Base-by-base conservation (phyloP, 192 early-diverging fungal species). In the Linnemannia schmuckeri region DNA sequence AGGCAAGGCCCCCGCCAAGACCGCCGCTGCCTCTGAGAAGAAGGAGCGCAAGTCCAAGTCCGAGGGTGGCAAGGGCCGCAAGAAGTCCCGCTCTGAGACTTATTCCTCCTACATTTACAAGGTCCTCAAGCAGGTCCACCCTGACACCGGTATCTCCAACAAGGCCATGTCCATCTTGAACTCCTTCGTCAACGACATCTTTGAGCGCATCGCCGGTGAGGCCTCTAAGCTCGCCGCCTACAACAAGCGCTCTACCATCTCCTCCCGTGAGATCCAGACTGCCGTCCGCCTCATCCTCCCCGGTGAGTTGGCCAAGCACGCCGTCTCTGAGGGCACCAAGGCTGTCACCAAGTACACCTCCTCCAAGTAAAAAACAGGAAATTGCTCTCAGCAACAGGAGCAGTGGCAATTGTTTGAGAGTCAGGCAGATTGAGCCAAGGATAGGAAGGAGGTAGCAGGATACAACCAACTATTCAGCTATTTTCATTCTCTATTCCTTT, bases 161-260 rank as follows among this genome's bases (percentile, higher is more conserved):
- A 97, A 97, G 93, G 96, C 97, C 91, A 98, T 98, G 97, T 96
- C 95, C 69, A 97, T 97, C 91, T 93, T 97, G 88, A 98, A 98
- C 96, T 97, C 96, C 38, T 98, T 98, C 89, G 97, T 98, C 83
- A 96, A 97, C 92, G 97, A 98, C 89, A 98, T 98, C 90, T 98
- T 98, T 89, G 97, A 98, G 91, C 96, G 96, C 82, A 97, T 98
- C 76, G 97, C 97, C 78, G 87, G 89, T 73, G 95, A 95, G 89
- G 95, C 95, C 42, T 94, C 94, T 87, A 94, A 96, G 92, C 93
- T 97, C 30, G 96, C 97, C 73, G 90, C 95, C 69, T 97, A 97
- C 95, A 98, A 97, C 96, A 98, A 99, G 94, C 92, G 94, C 73
- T 96, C 96, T 77, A 98, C 98, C 88, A 99, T 99, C 91, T 95